These are phyloP conservation scores for Penicillium egyptiacum DNA, from an alignment of 495 filamentous ascomycete genomes.

Conservation along the genomic window DNA sequence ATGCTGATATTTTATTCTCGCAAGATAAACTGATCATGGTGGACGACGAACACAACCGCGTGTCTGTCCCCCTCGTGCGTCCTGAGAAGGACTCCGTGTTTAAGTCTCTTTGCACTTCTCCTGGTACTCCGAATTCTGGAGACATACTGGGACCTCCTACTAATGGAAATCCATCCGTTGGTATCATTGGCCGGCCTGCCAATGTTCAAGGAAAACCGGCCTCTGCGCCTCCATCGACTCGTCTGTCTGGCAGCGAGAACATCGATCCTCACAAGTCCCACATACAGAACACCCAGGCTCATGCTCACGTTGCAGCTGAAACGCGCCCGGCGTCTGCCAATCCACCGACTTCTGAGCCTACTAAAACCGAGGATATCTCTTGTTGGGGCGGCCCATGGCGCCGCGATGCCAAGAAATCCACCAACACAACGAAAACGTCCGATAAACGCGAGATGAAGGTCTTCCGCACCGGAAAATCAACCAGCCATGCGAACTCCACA, in stretches of 20 bases:
- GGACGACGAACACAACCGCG: conserved; percentile 80
- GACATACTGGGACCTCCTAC: conserved; percentile 5
- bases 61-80: conserved; percentile 89
- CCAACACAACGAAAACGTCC: conserved; percentile 28
- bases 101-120: conserved; percentile 65
- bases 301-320: background rate
- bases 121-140: conserved; percentile 36
- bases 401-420: conserved; percentile 52
- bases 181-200: conserved; percentile 33
- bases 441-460: conserved; percentile 73
- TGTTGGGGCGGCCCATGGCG: conserved; percentile 70
- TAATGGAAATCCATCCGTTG: conserved; percentile 25
- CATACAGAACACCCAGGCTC: conserved; percentile 1
- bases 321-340: conserved; percentile 23
- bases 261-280: conserved; percentile 43
- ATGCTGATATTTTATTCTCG: conserved; percentile 89
- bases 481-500: conserved; percentile 39
- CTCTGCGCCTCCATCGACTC: conserved; percentile 27
- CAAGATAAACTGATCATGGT: conserved; percentile 84
- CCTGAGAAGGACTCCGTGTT: conserved; percentile 85
- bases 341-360: conserved; percentile 30
- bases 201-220: conserved; percentile 16
- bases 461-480: conserved; percentile 63
- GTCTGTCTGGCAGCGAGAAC: conserved; percentile 32
- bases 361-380: conserved; percentile 49